Conservation (phyloP, 1,139 yeast species). For the Blastobotrys aristatus region DNA sequence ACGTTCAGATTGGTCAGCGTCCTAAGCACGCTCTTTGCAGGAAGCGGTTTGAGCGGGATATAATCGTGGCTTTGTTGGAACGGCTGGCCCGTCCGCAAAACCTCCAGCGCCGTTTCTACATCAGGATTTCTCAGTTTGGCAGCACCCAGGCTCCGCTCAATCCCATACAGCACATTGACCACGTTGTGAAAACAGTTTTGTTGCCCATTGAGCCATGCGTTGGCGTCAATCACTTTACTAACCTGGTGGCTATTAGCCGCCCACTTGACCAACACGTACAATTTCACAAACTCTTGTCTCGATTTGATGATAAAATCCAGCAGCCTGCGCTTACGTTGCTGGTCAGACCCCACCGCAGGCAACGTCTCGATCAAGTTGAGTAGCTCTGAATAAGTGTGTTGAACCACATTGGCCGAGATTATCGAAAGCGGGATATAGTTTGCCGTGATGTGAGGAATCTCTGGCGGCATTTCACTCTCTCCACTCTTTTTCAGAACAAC, state of each 20-base stretch:
- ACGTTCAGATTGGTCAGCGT: slow-evolving; percentile 69
- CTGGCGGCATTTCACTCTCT: slow-evolving; percentile 16
- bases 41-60: slow-evolving; percentile 47
- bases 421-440: slow-evolving; percentile 63
- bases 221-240: slow-evolving; percentile 69
- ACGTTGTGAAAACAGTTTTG: slow-evolving; percentile 63
- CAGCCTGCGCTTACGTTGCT: slow-evolving; percentile 59
- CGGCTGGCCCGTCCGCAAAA: slow-evolving; percentile 72
- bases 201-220: slow-evolving; percentile 84
- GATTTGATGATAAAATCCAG: slow-evolving; percentile 62
- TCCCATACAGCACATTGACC: slow-evolving; percentile 52
- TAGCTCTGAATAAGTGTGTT: slow-evolving; percentile 61
- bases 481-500: neutral
- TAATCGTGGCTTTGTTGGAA: slow-evolving; percentile 63
- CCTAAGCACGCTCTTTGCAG: slow-evolving; percentile 53
- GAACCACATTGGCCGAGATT: slow-evolving; percentile 55
- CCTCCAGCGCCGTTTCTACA: slow-evolving; percentile 79
- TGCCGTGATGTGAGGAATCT: slow-evolving; percentile 67
- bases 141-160: slow-evolving; percentile 63
- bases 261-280: slow-evolving; percentile 88
- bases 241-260: slow-evolving; percentile 66
- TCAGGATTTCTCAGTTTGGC: slow-evolving; percentile 92
- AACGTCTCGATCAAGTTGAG: slow-evolving; percentile 58
- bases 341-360: slow-evolving; percentile 52
- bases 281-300: slow-evolving; percentile 75